A percentile compares a stretch with the other conserved stretches of the same genome.
Evolutionary conservation across 108 stramenopile genomes (phyloP).

Genomic region (Cyclotella atomus): DNA sequence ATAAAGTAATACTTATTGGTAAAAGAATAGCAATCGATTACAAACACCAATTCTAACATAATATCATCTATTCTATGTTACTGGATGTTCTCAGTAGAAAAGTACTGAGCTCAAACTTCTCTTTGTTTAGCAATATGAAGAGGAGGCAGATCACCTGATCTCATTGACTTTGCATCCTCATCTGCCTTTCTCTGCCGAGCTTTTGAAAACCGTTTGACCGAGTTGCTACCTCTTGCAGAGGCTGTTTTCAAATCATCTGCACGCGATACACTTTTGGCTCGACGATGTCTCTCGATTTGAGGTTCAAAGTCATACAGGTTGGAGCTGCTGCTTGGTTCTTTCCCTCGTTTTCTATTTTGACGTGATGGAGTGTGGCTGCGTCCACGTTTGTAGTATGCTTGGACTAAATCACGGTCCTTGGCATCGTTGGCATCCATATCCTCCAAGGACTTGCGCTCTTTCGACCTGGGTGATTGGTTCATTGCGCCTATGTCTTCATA

Average conservation of each 20-base stretch:
- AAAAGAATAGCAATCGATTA: too few species aligned
- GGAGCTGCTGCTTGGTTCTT: conserved; percentile 6
- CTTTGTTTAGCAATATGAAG: conserved; percentile 2
- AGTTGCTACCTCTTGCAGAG: neutral
- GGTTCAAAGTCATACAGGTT: conserved; percentile 29
- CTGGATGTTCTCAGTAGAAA: neutral
- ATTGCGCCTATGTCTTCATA: conserved; percentile 1
- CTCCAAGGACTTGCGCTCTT: conserved; percentile 9
- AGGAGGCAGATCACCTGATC: conserved; percentile 8
- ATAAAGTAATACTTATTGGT: too few species aligned
- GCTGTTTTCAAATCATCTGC: conserved; percentile 19
- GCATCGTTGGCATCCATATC: neutral
- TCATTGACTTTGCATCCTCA: neutral
- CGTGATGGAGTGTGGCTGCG: conserved; percentile 46
- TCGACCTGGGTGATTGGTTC: neutral
- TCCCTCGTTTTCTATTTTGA: conserved; percentile 23
- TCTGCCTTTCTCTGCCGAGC: conserved; percentile 4
- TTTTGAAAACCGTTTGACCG: conserved; percentile 8
- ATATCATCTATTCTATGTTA: conserved; percentile 14
- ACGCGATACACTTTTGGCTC: conserved; percentile 41
- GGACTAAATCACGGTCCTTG: conserved; percentile 13
- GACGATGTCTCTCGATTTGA: conserved; percentile 17
- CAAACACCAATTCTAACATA: too few species aligned
- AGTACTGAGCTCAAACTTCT: conserved; percentile 1
- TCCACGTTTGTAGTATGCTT: conserved; percentile 47